A percentile compares a stretch with the other conserved stretches of the same genome.
Evolutionary conservation across 352 stramenopile genomes (phyloP).

Genomic region (Lagenidium giganteum): DNA sequence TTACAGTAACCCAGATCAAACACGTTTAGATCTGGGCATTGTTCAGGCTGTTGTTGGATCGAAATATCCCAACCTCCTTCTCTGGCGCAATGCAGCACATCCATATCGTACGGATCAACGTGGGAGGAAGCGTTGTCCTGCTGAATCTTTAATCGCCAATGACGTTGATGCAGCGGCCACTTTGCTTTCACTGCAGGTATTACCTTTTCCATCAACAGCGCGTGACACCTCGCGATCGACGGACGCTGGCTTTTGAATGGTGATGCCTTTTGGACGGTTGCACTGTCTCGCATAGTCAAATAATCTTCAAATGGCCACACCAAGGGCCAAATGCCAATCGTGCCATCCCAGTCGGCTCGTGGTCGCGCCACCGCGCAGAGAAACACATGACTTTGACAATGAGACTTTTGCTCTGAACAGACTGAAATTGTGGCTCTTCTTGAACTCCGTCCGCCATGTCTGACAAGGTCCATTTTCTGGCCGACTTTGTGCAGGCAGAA

Average conservation of each 20-base stretch:
- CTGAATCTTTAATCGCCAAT: slow-evolving; percentile 5
- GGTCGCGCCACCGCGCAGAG: slow-evolving; percentile 2
- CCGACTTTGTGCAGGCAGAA: slow-evolving; percentile 8
- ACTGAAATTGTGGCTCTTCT: neutral
- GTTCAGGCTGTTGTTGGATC: neutral
- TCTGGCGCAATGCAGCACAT: no score
- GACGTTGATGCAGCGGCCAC: slow-evolving; percentile 1
- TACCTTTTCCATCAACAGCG: slow-evolving; percentile 1
- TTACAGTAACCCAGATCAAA: slow-evolving; percentile 3
- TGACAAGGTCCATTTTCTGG: neutral
- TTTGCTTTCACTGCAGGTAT: slow-evolving; percentile 10
- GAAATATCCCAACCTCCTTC: no score
- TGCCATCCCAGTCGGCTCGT: slow-evolving; percentile 3
- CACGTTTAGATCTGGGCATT: slow-evolving; percentile 1
- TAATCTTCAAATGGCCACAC: neutral
- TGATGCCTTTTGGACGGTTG: neutral
- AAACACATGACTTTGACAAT: slow-evolving; percentile 9
- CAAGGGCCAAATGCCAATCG: slow-evolving; percentile 6
- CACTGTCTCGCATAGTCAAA: neutral
- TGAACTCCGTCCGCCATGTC: neutral
- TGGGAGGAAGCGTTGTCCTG: slow-evolving; percentile 13
- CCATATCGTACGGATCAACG: no score
- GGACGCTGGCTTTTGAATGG: neutral
- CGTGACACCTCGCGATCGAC: neutral
- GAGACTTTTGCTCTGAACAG: neutral